Evolutionary conservation across 495 filamentous ascomycete species (phyloP).

Genomic region (Lophium mytilinum): DNA sequence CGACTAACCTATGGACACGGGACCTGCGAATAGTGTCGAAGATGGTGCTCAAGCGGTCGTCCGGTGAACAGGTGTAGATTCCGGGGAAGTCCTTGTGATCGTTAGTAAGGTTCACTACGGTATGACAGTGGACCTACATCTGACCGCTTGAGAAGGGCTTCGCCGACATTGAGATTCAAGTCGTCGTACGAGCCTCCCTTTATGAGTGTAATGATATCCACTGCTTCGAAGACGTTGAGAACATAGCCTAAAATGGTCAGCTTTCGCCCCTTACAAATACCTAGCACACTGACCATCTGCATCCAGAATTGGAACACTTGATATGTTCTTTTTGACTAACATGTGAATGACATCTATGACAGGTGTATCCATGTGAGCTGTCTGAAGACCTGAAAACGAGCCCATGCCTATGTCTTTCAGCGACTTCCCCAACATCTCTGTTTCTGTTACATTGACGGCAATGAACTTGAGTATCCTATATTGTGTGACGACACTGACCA

Average conservation of each 20-base stretch:
- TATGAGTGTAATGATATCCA: constrained; percentile 94
- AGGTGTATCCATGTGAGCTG: constrained; percentile 81
- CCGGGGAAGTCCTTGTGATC: constrained; percentile 71
- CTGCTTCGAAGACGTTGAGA: constrained; percentile 94
- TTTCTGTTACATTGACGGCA: constrained; percentile 90
- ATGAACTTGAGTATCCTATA: constrained; percentile 98
- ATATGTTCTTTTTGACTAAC: constrained; percentile 87
- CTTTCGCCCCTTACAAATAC: neutral
- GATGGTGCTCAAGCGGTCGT: constrained; percentile 88
- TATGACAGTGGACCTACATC: constrained; percentile 45
- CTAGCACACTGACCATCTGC: constrained; percentile 47
- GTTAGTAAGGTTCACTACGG: constrained; percentile 13
- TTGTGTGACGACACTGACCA: constrained; percentile 94
- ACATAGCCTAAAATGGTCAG: constrained; percentile 50
- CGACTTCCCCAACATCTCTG: constrained; percentile 79
- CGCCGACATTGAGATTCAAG: constrained; percentile 75
- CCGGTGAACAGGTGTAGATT: constrained; percentile 89
- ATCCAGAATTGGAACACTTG: constrained; percentile 89
- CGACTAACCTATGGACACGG: constrained; percentile 82
- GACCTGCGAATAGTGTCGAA: constrained; percentile 96
- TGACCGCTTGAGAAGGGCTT: constrained; percentile 78
- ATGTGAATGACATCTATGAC: constrained; percentile 95
- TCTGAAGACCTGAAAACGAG: constrained; percentile 70
- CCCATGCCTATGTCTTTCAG: constrained; percentile 79
- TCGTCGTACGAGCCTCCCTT: constrained; percentile 91